These are phyloP conservation scores for Tremella fuciformis DNA, from an alignment of 768 basidiomycete genomes.

Conservation along the genomic window DNA sequence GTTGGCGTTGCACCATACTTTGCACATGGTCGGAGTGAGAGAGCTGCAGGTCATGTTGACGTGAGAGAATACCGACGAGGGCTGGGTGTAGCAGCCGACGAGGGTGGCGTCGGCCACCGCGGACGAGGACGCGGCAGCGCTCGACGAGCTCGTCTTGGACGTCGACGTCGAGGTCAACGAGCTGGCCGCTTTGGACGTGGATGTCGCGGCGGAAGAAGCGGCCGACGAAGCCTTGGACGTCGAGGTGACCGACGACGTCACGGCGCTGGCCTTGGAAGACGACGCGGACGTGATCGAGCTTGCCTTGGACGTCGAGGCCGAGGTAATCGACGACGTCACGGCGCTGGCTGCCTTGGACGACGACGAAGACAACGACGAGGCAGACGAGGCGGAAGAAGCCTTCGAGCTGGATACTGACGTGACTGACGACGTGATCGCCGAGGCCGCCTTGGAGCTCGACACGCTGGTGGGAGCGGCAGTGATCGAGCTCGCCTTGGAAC, in stretches of 20 bases:
- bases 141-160: conserved; percentile 3
- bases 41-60: conserved; percentile 25
- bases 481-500: background rate
- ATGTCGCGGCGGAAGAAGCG: conserved; percentile 7
- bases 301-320: conserved; percentile 3
- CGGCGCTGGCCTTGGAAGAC: too few relatives aligned
- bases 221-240: conserved; percentile 1
- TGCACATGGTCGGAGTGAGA: conserved; percentile 33
- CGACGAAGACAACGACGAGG: background rate
- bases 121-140: conserved; percentile 8
- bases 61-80: conserved; percentile 7
- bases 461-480: conserved; percentile 1
- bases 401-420: background rate
- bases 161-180: background rate
- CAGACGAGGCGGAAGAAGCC: background rate
- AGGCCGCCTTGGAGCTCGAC: conserved; percentile 10
- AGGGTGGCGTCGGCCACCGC: conserved; percentile 3
- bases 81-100: conserved; percentile 28
- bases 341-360: conserved; percentile 1
- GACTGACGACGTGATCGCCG: background rate
- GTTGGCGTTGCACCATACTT: conserved; percentile 38
- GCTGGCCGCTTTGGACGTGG: conserved; percentile 12
- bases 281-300: conserved; percentile 12
- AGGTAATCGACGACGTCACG: too few relatives aligned
- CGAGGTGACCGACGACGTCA: background rate